A percentile compares a stretch with the other conserved stretches of the same genome.
Conservation (phyloP, 2,329 filamentous ascomycete species). For the Aspergillus thermomutatus region DNA sequence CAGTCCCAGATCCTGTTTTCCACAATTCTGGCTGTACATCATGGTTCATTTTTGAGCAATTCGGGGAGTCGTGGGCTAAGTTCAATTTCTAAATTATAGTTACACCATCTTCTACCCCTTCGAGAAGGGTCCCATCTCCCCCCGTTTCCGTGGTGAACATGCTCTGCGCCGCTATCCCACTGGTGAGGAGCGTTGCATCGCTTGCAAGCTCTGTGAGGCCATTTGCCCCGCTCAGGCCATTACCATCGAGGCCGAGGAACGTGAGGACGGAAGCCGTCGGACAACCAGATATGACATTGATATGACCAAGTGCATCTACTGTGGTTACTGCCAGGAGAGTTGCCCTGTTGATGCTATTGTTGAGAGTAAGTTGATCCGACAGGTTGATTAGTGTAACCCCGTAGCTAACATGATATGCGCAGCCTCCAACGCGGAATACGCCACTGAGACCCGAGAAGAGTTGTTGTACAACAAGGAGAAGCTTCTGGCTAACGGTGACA, state of each 20-base stretch:
- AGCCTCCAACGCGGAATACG: conserved; percentile 71
- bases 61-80: not conserved
- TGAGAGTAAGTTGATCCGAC: conserved; percentile 52
- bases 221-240: conserved; percentile 98
- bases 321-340: conserved; percentile 97
- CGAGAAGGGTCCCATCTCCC: conserved; percentile 97
- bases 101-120: conserved; percentile 99
- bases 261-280: conserved; percentile 88
- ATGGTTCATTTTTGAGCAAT: not conserved
- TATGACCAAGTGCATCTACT: conserved; percentile 99
- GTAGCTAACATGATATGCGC: conserved; percentile 8
- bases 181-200: conserved; percentile 97
- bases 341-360: conserved; percentile 96
- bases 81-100: conserved; percentile 45
- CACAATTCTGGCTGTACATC: not conserved
- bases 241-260: conserved; percentile 98
- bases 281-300: conserved; percentile 99
- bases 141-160: conserved; percentile 97
- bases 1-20: not conserved
- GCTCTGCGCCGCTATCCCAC: conserved; percentile 93
- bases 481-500: conserved; percentile 82
- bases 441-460: conserved; percentile 81
- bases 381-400: conserved; percentile 14
- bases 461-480: conserved; percentile 98
- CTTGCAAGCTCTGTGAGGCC: conserved; percentile 98